Evolutionary conservation across 78 protist species (phyloP), one percentile per base, ranked within the genome.

Genomic region (Paratrimastix pyriformis): DNA sequence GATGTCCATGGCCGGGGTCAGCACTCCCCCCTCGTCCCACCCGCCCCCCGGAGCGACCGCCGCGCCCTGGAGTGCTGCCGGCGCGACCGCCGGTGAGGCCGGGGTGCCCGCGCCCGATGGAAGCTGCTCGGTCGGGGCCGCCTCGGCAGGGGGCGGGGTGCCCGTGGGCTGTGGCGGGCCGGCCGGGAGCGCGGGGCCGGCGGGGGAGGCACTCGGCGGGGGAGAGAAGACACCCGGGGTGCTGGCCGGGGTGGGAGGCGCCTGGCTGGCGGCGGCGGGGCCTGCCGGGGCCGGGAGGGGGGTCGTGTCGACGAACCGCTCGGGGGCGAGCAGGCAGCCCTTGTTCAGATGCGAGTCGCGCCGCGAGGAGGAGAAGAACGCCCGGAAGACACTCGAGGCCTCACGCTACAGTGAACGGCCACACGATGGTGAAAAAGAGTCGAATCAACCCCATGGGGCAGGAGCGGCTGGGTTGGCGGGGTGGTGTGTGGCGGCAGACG

Each of bases 51-150:
- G 74, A 75, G 40, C 8, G 45, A 45, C 42, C 29, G 38, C 39
- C 2, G 32, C 33, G 38, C 35, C 5, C 52, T 0, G 29, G 66
- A 5, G n/a, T 30, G 57, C 35, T 29, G 37, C 30, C 43, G 24
- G 26, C 0, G 71, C 37, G 68, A 52, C 3, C 33, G 9, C 46
- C 9, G 39, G 42, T 30, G 44, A 6, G 8, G 6, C 42, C 8
- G 37, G 11, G 13, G 45, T 45, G 55, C 97, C 0, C 95, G 97
- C 9, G 97, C 97, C 0, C 91, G 58, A 57, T 80, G 83, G 80
- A 94, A 93, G 1, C 84, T 58, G 58, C 52, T 6, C 4, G 52
- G 4, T 24, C 73, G 43, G 9, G 9, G 9, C 50, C 50, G n/a
- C n/a, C n/a, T n/a, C n/a, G n/a, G n/a, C n/a, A n/a, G n/a, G n/a